These are phyloP conservation scores for Pyrenophora tritici-repentis DNA, from an alignment of 2,329 filamentous ascomycete genomes.

Conservation along the genomic window DNA sequence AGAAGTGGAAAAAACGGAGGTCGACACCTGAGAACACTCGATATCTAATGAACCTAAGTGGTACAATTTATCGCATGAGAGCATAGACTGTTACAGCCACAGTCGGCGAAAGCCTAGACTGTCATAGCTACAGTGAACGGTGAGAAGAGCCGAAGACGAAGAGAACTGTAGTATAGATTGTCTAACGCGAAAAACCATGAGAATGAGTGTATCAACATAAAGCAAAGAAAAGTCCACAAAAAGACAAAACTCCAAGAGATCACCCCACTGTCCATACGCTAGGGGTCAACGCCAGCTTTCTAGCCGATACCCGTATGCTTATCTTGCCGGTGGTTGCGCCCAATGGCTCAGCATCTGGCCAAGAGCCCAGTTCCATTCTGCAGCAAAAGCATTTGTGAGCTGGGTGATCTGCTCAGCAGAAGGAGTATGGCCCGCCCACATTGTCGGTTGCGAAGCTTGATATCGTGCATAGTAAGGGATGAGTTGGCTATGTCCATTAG, in stretches of 20 bases:
- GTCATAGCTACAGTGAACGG: too few relatives aligned
- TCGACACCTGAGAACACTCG: too few relatives aligned
- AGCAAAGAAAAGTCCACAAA: background rate
- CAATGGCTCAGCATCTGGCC: conserved; percentile 71
- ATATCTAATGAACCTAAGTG: too few relatives aligned
- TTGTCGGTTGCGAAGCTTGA: conserved; percentile 66
- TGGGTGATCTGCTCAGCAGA: conserved; percentile 61
- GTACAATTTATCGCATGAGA: too few relatives aligned
- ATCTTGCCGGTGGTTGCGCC: conserved; percentile 57
- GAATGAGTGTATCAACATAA: background rate
- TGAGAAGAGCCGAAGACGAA: too few relatives aligned
- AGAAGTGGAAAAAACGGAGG: too few relatives aligned
- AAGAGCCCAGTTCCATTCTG: conserved; percentile 70
- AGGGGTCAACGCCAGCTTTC: background rate
- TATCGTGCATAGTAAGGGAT: conserved; percentile 64
- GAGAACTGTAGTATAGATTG: too few relatives aligned
- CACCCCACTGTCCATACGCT: background rate
- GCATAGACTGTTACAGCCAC: too few relatives aligned
- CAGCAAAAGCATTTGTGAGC: conserved; percentile 66
- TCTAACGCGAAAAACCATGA: too few relatives aligned
- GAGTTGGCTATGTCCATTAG: conserved; percentile 56
- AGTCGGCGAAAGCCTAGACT: too few relatives aligned
- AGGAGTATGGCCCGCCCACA: conserved; percentile 70
- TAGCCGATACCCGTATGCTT: background rate
- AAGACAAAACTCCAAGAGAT: background rate